Evolutionary conservation across 2,329 filamentous ascomycete species (phyloP).

Genomic region (Pseudocercospora cruenta): DNA sequence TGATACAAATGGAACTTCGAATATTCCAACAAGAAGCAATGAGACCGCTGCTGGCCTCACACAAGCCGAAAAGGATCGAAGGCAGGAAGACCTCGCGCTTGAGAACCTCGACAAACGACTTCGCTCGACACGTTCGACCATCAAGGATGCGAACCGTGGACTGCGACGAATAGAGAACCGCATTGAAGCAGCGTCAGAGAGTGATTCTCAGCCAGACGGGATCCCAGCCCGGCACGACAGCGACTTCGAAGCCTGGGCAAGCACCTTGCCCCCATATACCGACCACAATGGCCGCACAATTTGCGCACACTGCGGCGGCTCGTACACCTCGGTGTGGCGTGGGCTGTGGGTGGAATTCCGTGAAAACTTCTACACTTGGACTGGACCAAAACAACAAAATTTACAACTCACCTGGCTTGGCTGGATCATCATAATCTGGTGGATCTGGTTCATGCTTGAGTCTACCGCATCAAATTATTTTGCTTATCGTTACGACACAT

Average conservation of each 20-base stretch:
- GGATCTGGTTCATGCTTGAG: constrained; percentile 52
- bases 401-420: constrained; percentile 46
- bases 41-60: constrained; percentile 29
- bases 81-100: constrained; percentile 47
- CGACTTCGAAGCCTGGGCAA: constrained; percentile 7
- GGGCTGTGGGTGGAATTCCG: constrained; percentile 37
- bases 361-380: constrained; percentile 34
- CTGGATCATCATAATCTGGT: constrained; percentile 44
- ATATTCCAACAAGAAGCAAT: constrained; percentile 2
- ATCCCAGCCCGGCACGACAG: neutral
- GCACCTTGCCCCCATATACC: constrained; percentile 17
- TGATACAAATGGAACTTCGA: constrained; percentile 19
- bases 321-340: constrained; percentile 32
- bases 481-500: constrained; percentile 52
- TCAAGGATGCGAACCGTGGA: constrained; percentile 50
- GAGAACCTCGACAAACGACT: constrained; percentile 48
- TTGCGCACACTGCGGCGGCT: constrained; percentile 34
- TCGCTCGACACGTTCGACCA: constrained; percentile 44
- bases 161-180: constrained; percentile 47
- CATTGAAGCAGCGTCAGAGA: constrained; percentile 38
- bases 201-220: neutral
- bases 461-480: constrained; percentile 48
- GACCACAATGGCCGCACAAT: constrained; percentile 21
- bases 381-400: constrained; percentile 20
- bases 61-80: constrained; percentile 46